phyloP scores from a whole-genome alignment of 768 basidiomycete genomes.

The Amanita thiersii region DNA sequence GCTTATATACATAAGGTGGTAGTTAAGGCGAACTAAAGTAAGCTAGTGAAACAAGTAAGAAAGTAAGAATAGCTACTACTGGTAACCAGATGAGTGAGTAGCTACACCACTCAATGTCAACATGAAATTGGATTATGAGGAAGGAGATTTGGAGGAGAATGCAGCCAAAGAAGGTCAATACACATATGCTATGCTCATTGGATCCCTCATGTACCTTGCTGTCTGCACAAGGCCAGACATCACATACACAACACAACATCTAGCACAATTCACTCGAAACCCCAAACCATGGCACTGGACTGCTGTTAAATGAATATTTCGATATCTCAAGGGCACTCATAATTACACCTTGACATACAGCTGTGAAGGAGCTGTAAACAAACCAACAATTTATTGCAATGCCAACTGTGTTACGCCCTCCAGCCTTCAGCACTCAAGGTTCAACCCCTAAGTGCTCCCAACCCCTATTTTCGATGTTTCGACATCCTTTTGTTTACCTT shows the following conservation, averaged over 20 bases:
- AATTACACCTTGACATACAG: slow-evolving; percentile 13
- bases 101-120: slow-evolving; percentile 17
- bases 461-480: too few species aligned
- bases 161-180: slow-evolving; percentile 7
- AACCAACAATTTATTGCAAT: slow-evolving; percentile 9
- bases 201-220: slow-evolving; percentile 24
- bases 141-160: background rate
- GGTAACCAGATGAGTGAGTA: too few species aligned
- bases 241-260: slow-evolving; percentile 21
- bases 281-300: slow-evolving; percentile 26
- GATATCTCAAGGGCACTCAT: slow-evolving; percentile 26
- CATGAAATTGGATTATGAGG: slow-evolving; percentile 11
- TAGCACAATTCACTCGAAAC: slow-evolving; percentile 25
- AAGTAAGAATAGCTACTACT: too few species aligned
- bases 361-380: slow-evolving; percentile 3
- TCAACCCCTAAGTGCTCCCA: too few species aligned
- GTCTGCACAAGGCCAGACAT: slow-evolving; percentile 30
- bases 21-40: too few species aligned
- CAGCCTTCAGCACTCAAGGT: too few species aligned
- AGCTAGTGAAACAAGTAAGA: too few species aligned
- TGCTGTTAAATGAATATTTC: slow-evolving; percentile 28
- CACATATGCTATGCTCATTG: slow-evolving; percentile 20
- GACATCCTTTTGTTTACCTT: too few species aligned
- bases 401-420: too few species aligned
- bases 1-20: too few species aligned